Base-by-base conservation (phyloP, 2,329 filamentous ascomycete genomes). In the Simplicillium aogashimaense region DNA sequence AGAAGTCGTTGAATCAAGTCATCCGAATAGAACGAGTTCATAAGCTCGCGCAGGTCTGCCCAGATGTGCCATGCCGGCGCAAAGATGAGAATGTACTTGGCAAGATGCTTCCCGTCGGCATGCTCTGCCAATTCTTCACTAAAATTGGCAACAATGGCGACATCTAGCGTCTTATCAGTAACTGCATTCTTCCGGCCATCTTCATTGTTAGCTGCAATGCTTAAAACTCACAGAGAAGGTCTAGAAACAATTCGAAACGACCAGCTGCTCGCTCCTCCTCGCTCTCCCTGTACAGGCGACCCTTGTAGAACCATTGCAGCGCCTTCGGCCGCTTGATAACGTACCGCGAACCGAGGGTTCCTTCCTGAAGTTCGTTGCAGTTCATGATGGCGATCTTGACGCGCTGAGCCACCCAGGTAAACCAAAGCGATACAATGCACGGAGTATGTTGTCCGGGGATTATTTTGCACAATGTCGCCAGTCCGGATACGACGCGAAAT, bases 1-100 rank as follows among this genome's bases (percentile, higher is more conserved):
- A 67, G 49, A 25, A 67, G 48, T 7, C 68, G 63, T 47, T 72
- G 68, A 2, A 60, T 45, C 15, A 72, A 48, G 45, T 72, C 69
- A 44, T 72, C 68, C 39, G 66, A 70, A 51, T 71, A 70, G 53
- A 68, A 72, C 7, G 64, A 67, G 51, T 72, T 72, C 65, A 71
- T 70, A 41, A 70, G 54, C 51, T 70, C 67, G 44, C 66, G 63
- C 14, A 70, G 55, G 44, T 72, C 68, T 32, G 57, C 60, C 68
- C 67, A 71, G 37, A 70, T 64, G 43, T 71, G 63, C 67, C 67
- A 70, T 41, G 67, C 65, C 9, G 66, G 66, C 7, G 65, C 57
- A 30, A 69, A 65, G 30, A 69, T 66, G 35, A 71, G 59, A 20
- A 71, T 57, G 48, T 69, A 71, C 50, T 70, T 70, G 39, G 62